Evolutionary conservation across 176 grass and related monocot genomes (phyloP), one percentile per base, ranked within the genome.

Genomic region (Zoysia pacifica): DNA sequence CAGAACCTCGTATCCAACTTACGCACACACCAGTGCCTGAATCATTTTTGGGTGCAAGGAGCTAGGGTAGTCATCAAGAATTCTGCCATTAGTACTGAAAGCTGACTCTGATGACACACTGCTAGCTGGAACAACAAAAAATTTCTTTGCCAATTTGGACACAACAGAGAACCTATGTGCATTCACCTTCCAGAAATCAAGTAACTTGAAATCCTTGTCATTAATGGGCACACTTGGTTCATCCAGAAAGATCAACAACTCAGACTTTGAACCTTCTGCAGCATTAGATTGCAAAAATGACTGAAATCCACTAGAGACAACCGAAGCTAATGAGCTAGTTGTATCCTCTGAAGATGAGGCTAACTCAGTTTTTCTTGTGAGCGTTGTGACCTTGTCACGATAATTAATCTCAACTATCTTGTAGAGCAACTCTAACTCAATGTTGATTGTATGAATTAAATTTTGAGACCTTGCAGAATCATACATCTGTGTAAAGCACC

Each of bases 231-330:
- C 35, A 39, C 65, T 66, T 6, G 2, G 5, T 78, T 78, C 62
- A 53, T 78, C 75, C 12, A 78, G 37, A 53, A 53, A 67, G 14
- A 78, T 35, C 2, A 53, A 48, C 11, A 78, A 37, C 47, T 72
- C 46, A 35, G 42, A 13, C 50, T 37, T 50, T 4, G 20, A 35
- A 35, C 1, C 28, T 11, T 78, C 9, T 13, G 47, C 7, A 42
- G 47, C 63, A 78, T 3, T 39, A 11, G 58, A 49, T 3, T 9
- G 8, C 47, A 50, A 7, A 42, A 77, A 77, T 0, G 45, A 11
- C 1, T 75, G 1, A 18, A 77, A 77, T 28, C 28, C 28, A 28
- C 28, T 28, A 28, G 28, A 28, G 28, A 28, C 28, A 28, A 28
- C 28, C 0, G 28, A 28, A 28, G 28, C 28, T 28, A 28, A 28